Evolutionary conservation across 1,284 basidiomycete genomes (phyloP).

Genomic region (Afroboletus lepidellus): DNA sequence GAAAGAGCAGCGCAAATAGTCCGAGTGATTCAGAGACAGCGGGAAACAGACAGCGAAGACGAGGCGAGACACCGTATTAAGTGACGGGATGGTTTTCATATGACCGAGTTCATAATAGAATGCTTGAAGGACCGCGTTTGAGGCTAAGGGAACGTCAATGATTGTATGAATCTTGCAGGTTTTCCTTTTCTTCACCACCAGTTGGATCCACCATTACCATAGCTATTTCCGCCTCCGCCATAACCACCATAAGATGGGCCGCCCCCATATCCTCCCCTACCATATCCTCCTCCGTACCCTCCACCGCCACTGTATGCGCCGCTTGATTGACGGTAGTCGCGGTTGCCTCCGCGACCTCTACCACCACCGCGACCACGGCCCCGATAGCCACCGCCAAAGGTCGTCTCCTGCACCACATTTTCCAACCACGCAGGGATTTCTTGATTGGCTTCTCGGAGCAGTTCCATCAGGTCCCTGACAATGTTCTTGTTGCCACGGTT

Average conservation of each 20-base stretch:
- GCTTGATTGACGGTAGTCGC: slow-evolving; percentile 51
- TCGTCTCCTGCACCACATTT: slow-evolving; percentile 79
- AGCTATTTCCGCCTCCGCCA: slow-evolving; percentile 40
- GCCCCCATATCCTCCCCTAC: slow-evolving; percentile 38
- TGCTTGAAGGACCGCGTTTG: slow-evolving; percentile 14
- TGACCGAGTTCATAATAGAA: slow-evolving; percentile 16
- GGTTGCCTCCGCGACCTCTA: slow-evolving; percentile 51
- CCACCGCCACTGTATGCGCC: slow-evolving; percentile 36
- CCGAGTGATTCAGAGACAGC: slow-evolving; percentile 31
- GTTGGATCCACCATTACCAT: slow-evolving; percentile 37
- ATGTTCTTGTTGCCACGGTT: slow-evolving; percentile 92
- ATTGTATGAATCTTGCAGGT: slow-evolving; percentile 11
- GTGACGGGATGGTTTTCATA: slow-evolving; percentile 25
- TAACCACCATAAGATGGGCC: slow-evolving; percentile 39
- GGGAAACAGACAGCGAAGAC: slow-evolving; percentile 30
- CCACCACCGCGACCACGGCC: slow-evolving; percentile 64
- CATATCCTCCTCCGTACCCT: slow-evolving; percentile 38
- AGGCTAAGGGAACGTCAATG: slow-evolving; percentile 10
- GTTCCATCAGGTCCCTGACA: slow-evolving; percentile 87
- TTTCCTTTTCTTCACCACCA: slow-evolving; percentile 45
- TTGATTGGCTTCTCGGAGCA: slow-evolving; percentile 96
- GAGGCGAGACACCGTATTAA: slow-evolving; percentile 15
- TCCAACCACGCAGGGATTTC: slow-evolving; percentile 94
- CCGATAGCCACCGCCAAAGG: slow-evolving; percentile 58
- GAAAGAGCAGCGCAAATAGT: slow-evolving; percentile 60